phyloP scores from a whole-genome alignment of 2,329 filamentous ascomycete species.

The Diplodia corticola region DNA sequence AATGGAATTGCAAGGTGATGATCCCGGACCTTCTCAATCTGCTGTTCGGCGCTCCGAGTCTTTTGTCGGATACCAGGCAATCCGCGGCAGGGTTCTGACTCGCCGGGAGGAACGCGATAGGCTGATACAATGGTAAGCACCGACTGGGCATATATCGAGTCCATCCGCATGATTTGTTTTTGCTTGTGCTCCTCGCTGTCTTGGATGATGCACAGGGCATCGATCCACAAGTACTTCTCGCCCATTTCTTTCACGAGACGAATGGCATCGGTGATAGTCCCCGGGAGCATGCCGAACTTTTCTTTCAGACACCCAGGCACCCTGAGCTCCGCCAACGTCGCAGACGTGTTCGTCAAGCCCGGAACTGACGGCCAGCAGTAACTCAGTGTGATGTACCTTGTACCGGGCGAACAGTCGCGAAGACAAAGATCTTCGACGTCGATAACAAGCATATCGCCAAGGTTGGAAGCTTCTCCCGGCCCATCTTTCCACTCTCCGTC shows the following conservation, averaged over 20 bases:
- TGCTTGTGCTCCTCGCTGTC: constrained; percentile 8
- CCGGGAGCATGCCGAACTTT: background rate
- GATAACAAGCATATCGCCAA: background rate
- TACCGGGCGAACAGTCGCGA: background rate
- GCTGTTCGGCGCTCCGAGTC: background rate
- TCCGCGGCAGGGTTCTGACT: background rate
- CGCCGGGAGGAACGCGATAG: background rate
- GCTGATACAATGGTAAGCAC: background rate
- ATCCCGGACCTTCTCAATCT: background rate
- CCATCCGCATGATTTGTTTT: constrained; percentile 2
- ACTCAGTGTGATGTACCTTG: background rate
- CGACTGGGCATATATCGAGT: constrained; percentile 10
- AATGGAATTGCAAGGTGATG: background rate
- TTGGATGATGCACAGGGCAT: constrained; percentile 21
- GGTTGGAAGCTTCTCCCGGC: background rate
- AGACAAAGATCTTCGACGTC: background rate
- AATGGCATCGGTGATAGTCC: constrained; percentile 21
- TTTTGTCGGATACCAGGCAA: background rate
- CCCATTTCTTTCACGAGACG: constrained; percentile 13
- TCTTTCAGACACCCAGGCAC: background rate
- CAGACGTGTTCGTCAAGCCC: background rate
- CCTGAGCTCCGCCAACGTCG: background rate
- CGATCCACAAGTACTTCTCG: constrained; percentile 22
- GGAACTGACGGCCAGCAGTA: background rate
- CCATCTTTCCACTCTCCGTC: background rate